Evolutionary conservation across 1,139 yeast genomes (phyloP).

Genomic region (Suhomyces ambrosiae): DNA sequence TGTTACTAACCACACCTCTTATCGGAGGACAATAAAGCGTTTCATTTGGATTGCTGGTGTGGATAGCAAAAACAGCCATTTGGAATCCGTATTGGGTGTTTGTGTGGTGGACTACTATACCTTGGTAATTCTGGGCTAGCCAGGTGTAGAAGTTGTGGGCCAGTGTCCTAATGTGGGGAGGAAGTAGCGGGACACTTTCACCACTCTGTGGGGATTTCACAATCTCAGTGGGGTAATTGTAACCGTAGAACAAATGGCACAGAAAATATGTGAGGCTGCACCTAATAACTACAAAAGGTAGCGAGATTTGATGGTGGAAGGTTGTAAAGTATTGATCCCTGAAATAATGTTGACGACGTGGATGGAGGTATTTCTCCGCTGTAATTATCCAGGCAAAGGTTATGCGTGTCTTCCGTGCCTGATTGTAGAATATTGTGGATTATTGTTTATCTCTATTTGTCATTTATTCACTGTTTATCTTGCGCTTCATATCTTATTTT

Average conservation of each 20-base stretch:
- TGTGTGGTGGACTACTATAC: neutral
- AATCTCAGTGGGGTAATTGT: neutral
- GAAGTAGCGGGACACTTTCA: neutral
- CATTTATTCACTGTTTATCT: neutral
- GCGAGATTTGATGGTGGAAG: too few relatives aligned
- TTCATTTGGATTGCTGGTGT: conserved; percentile 4
- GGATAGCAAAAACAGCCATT: neutral
- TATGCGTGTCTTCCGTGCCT: neutral
- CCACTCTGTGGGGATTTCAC: neutral
- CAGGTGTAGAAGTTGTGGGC: neutral
- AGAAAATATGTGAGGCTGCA: neutral
- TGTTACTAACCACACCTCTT: conserved; percentile 3
- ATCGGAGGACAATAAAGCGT: neutral
- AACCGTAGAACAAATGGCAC: neutral
- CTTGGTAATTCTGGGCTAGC: neutral
- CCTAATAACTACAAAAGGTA: neutral
- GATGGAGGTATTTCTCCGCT: neutral
- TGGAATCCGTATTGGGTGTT: neutral
- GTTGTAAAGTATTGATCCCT: too few relatives aligned
- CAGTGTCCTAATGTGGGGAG: neutral
- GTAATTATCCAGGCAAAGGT: neutral
- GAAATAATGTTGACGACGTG: too few relatives aligned
- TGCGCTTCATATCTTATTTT: conserved; percentile 5
- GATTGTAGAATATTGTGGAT: conserved; percentile 8
- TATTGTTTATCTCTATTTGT: conserved; percentile 3